These are phyloP conservation scores for Rossbeevera mucosa DNA, from an alignment of 768 basidiomycete species.

Conservation along the genomic window DNA sequence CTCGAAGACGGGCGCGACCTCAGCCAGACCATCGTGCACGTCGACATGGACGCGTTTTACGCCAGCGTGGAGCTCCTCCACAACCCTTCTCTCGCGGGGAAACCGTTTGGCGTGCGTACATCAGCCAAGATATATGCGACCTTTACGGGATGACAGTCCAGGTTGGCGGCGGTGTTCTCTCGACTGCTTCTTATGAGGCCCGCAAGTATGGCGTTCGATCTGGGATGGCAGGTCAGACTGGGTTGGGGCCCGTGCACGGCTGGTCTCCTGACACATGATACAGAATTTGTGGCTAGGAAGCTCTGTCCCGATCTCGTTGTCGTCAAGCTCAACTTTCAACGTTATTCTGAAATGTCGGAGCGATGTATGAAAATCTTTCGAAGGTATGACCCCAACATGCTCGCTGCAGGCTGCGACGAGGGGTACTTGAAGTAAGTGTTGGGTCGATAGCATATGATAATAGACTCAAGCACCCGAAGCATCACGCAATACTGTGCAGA, in stretches of 20 bases:
- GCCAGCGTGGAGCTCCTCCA: slow-evolving; percentile 74
- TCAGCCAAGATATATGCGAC: slow-evolving; percentile 1
- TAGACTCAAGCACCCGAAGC: slow-evolving; percentile 36
- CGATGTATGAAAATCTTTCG: slow-evolving; percentile 65
- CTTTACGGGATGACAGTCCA: slow-evolving; percentile 15
- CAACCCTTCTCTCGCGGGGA: slow-evolving; percentile 59
- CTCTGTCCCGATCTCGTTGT: slow-evolving; percentile 86
- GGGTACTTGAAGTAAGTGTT: slow-evolving; percentile 79
- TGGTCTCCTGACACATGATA: background rate
- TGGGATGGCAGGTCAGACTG: slow-evolving; percentile 79
- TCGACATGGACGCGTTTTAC: slow-evolving; percentile 95
- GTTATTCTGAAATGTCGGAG: slow-evolving; percentile 67
- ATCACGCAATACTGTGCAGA: slow-evolving; percentile 81
- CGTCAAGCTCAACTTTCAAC: slow-evolving; percentile 50
- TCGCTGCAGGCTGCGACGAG: slow-evolving; percentile 79
- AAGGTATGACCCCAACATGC: slow-evolving; percentile 75
- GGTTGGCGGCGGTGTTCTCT: slow-evolving; percentile 81
- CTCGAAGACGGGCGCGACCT: slow-evolving; percentile 77
- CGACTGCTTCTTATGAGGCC: slow-evolving; percentile 90
- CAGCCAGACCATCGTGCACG: slow-evolving; percentile 81
- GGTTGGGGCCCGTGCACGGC: background rate
- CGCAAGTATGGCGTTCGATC: slow-evolving; percentile 87
- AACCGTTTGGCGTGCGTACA: slow-evolving; percentile 65
- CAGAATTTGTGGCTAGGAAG: slow-evolving; percentile 89
- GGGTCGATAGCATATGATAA: background rate